A percentile compares a stretch with the other conserved stretches of the same genome.
These are phyloP conservation scores for Fonsecaea nubica DNA, from an alignment of 2,329 filamentous ascomycete species.

Conservation along the genomic window DNA sequence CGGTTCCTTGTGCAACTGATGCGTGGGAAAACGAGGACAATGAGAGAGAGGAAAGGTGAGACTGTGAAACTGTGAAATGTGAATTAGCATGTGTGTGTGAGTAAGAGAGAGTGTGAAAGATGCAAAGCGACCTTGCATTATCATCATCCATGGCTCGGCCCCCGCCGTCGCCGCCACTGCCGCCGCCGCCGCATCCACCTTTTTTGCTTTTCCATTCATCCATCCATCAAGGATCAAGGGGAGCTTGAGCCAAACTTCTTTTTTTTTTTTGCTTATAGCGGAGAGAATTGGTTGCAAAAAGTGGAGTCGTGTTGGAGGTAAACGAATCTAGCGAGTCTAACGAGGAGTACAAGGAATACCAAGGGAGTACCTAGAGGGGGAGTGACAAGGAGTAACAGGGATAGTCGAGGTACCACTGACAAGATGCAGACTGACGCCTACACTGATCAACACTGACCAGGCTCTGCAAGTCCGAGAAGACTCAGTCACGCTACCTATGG, in stretches of 20 bases:
- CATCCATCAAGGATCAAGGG: too few relatives aligned
- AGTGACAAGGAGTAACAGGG: background rate
- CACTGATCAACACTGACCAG: too few relatives aligned
- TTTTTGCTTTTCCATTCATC: too few relatives aligned
- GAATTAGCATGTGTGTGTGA: background rate
- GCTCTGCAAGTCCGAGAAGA: constrained; percentile 6
- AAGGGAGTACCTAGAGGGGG: background rate
- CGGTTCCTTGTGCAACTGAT: background rate
- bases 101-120: constrained; percentile 2
- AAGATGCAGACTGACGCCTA: background rate
- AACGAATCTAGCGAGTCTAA: too few relatives aligned
- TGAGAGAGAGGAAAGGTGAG: too few relatives aligned
- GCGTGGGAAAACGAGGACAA: background rate
- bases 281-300: background rate
- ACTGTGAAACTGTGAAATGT: background rate
- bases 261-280: background rate
- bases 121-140: constrained; percentile 11
- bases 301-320: background rate
- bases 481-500: constrained; percentile 18
- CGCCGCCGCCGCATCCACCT: background rate
- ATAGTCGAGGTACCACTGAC: constrained; percentile 2
- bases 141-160: background rate
- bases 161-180: background rate
- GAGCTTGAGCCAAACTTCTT: too few relatives aligned
- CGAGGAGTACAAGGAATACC: background rate